A percentile compares a stretch with the other conserved stretches of the same genome.
Conservation (phyloP, 1,284 basidiomycete species). For the Melampsora abietis-canadensis region DNA sequence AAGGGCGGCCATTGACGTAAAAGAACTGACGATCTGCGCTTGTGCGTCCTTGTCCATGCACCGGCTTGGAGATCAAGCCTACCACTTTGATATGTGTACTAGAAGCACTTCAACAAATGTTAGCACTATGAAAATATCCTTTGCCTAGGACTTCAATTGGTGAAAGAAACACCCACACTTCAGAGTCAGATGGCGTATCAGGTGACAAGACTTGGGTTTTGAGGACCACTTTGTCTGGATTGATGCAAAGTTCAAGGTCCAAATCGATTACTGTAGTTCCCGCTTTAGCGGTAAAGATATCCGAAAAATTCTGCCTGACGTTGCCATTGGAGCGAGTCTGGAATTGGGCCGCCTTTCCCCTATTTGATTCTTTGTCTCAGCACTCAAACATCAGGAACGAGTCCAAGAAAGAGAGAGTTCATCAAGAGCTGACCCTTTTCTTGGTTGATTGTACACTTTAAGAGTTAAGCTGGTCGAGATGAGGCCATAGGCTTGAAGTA, state of each 20-base stretch:
- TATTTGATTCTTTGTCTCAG: conserved; percentile 29
- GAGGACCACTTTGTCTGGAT: conserved; percentile 59
- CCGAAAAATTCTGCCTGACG: conserved; percentile 65
- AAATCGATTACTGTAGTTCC: conserved; percentile 72
- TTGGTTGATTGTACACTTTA: conserved; percentile 68
- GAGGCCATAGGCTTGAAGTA: conserved; percentile 85
- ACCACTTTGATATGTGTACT: conserved; percentile 59
- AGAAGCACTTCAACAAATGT: conserved; percentile 5
- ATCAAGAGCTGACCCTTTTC: conserved; percentile 64
- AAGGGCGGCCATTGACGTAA: conserved; percentile 90
- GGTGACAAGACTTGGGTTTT: conserved; percentile 22
- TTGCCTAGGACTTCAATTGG: not conserved
- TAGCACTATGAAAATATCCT: not conserved
- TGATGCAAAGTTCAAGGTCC: conserved; percentile 67
- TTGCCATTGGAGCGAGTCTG: conserved; percentile 67
- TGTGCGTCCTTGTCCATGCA: conserved; percentile 67
- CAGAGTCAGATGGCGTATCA: conserved; percentile 37
- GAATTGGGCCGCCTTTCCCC: conserved; percentile 70
- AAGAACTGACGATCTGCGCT: conserved; percentile 86
- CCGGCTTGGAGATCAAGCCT: conserved; percentile 76
- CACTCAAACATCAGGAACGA: conserved; percentile 19
- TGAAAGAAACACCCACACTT: conserved; percentile 18
- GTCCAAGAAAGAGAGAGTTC: conserved; percentile 4
- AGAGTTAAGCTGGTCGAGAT: conserved; percentile 68
- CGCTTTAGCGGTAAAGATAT: conserved; percentile 80